Evolutionary conservation across 176 grass and related monocot species (phyloP), one percentile per base, ranked within the genome.

Genomic region (Carex kokanica): DNA sequence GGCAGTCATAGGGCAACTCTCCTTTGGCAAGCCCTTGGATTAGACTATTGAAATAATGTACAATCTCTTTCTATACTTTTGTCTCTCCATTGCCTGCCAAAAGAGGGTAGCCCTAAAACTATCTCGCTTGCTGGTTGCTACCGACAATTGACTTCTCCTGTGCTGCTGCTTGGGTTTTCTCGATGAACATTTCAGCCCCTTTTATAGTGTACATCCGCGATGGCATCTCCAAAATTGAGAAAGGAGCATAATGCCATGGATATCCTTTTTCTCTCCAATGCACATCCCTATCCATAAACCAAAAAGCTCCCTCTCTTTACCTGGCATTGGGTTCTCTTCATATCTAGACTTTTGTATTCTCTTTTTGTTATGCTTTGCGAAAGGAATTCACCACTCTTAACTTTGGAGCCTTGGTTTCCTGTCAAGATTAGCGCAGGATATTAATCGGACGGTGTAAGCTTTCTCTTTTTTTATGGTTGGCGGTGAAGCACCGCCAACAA

Each of bases 1-100:
- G 38, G 0, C 40, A 68, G 83, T 89, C 83, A 45, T 78, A 89
- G 83, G 87, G 87, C 87, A 89, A 61, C 83, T 89, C 87, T 89
- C 83, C 87, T 89, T 89, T 82, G 87, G 87, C 87, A 66, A 78
- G 78, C 73, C 54, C 25, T 2, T 80, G 84, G 52, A 55, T 72
- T 40, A 25, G 31, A 84, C 7, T 47, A 64, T 64, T 45, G 1
- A 2, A 53, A 0, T 66, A 31, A 68, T 17, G 18, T 15, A 3
- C 31, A 38, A 54, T 64, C 40, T 64, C 16, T 79, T 31, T 29
- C 45, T 20, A 12, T 1, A 1, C 31, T 1, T 55, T 16, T 55
- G 16, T 7, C 70, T 29, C 31, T 43, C 12, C 36, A 65, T 2
- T 59, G 54, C 81, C 74, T 88, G 82, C 86, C 82, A 74, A 80